Conservation (phyloP, 2,329 filamentous ascomycete species). For the Pyricularia grisea region DNA sequence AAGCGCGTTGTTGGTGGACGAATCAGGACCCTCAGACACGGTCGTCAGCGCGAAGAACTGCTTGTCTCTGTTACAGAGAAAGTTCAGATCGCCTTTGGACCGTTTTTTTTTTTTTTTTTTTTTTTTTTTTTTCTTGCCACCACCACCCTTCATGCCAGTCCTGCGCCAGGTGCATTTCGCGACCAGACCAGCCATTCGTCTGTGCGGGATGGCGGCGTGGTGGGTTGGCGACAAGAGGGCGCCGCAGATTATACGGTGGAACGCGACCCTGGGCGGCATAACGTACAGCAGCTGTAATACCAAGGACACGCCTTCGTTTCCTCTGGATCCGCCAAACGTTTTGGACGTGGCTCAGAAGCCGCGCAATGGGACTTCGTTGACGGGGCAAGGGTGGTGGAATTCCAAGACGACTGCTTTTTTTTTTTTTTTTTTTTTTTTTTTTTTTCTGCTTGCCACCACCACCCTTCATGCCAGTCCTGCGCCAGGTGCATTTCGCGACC, state of each 20-base stretch:
- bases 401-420: conserved; percentile 11
- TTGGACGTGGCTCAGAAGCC: conserved; percentile 18
- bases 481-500: not conserved
- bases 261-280: conserved; percentile 22
- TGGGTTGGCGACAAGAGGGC: conserved; percentile 11
- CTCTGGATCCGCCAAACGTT: conserved; percentile 20
- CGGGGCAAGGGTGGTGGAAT: conserved; percentile 24
- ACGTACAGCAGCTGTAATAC: conserved; percentile 26
- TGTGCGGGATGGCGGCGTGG: conserved; percentile 22
- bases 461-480: not conserved
- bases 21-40: not conserved
- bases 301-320: conserved; percentile 20
- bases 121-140: not conserved
- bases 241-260: conserved; percentile 24
- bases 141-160: not conserved
- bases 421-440: too few relatives aligned
- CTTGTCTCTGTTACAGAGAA: not conserved
- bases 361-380: conserved; percentile 22
- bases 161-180: not conserved
- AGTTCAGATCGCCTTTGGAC: not conserved
- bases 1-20: not conserved
- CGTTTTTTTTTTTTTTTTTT: not conserved
- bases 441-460: not conserved
- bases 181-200: not conserved
- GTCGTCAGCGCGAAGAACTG: not conserved